Conservation (phyloP, 2,329 filamentous ascomycete genomes). For the Diaporthe aspalathi region DNA sequence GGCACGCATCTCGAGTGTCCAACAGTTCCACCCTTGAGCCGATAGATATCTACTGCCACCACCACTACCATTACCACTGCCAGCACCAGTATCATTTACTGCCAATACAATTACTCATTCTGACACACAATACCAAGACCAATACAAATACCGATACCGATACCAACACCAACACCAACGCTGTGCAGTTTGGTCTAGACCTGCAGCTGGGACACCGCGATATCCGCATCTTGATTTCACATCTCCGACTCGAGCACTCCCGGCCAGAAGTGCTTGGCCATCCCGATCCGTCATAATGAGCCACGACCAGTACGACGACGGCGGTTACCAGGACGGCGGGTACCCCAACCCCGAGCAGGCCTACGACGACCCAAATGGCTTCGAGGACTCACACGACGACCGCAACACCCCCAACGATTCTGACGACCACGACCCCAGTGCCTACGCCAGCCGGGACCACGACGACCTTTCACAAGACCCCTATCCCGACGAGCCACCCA, state of each 20-base stretch:
- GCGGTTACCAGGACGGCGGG: slow-evolving; percentile 22
- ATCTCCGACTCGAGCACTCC: not conserved
- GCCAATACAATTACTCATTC: not conserved
- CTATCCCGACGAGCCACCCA: slow-evolving; percentile 27
- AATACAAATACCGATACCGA: not conserved
- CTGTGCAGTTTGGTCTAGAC: not conserved
- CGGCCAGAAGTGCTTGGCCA: not conserved
- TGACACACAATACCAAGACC: not conserved
- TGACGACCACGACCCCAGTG: slow-evolving; percentile 26
- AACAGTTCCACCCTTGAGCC: not conserved
- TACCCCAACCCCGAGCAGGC: slow-evolving; percentile 30
- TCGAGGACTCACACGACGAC: slow-evolving; percentile 29
- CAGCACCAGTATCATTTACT: not conserved
- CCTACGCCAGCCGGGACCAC: slow-evolving; percentile 23
- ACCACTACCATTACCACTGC: slow-evolving; percentile 8
- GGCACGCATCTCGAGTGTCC: not conserved
- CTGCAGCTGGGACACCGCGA: not conserved
- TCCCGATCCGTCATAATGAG: slow-evolving; percentile 24
- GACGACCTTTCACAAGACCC: slow-evolving; percentile 31
- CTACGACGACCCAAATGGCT: slow-evolving; percentile 26
- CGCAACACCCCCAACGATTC: slow-evolving; percentile 26
- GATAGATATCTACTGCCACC: not conserved
- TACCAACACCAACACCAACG: not conserved
- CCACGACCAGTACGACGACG: slow-evolving; percentile 33
- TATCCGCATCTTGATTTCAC: too few relatives aligned